These are phyloP conservation scores for Rhodocollybia butyracea DNA, from an alignment of 768 basidiomycete genomes.

Conservation along the genomic window DNA sequence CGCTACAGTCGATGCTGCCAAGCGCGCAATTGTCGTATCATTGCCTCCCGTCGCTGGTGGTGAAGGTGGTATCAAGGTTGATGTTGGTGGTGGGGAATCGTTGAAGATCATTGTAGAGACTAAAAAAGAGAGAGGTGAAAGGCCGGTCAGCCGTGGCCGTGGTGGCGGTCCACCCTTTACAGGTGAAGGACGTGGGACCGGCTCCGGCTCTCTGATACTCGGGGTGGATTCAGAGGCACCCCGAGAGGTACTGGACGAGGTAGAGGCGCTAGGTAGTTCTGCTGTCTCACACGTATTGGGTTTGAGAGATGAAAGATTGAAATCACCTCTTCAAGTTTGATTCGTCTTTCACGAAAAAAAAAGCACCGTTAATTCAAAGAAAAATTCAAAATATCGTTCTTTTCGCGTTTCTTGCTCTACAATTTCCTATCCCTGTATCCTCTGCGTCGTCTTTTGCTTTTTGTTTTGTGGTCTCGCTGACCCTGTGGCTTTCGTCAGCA, in stretches of 20 bases:
- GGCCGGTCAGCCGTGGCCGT: constrained; percentile 43
- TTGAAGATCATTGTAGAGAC: constrained; percentile 77
- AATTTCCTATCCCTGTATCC: not conserved
- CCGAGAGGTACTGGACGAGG: constrained; percentile 8
- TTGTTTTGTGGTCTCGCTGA: not conserved
- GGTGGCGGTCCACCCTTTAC: constrained; percentile 23
- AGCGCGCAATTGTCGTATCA: constrained; percentile 76
- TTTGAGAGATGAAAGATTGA: too few relatives aligned
- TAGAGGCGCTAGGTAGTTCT: constrained; percentile 2
- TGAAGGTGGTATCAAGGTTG: constrained; percentile 84
- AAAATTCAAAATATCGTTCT: too few relatives aligned
- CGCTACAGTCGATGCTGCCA: constrained; percentile 69
- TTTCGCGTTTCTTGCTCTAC: not conserved
- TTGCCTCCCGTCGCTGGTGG: constrained; percentile 70
- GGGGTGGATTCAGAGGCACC: constrained; percentile 4
- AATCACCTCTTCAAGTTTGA: too few relatives aligned
- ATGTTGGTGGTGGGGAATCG: constrained; percentile 52
- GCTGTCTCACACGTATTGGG: not conserved
- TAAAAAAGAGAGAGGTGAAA: constrained; percentile 76
- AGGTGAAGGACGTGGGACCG: constrained; percentile 19
- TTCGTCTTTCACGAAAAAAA: too few relatives aligned
- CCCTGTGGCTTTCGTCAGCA: not conserved
- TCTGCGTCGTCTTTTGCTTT: not conserved
- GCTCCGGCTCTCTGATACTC: constrained; percentile 12
- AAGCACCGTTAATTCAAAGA: too few relatives aligned